These are phyloP conservation scores for Syncephalastrum sp. DNA, from an alignment of 371 early-diverging fungal genomes.

Conservation along the genomic window DNA sequence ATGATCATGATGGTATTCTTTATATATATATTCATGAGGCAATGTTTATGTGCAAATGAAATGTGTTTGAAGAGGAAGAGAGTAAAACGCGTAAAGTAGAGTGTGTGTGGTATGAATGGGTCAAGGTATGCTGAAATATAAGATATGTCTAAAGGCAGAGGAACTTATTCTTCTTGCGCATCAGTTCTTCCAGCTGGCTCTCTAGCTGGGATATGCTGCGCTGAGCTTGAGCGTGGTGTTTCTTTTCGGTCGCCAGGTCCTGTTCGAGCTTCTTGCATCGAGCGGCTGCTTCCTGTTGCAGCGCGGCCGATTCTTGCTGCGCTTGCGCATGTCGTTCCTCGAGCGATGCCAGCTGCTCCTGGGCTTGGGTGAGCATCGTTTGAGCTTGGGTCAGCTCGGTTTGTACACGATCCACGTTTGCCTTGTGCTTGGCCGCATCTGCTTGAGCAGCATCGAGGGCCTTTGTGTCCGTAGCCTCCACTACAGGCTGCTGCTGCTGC, in stretches of 20 bases:
- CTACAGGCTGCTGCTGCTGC: neutral
- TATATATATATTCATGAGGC: too few relatives aligned
- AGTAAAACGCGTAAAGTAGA: too few relatives aligned
- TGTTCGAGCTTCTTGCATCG: constrained; percentile 14
- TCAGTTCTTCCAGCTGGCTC: constrained; percentile 28
- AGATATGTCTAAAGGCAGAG: constrained; percentile 29
- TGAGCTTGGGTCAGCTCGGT: too few relatives aligned
- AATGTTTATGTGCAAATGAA: too few relatives aligned
- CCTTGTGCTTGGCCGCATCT: too few relatives aligned
- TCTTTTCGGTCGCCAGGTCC: constrained; percentile 16
- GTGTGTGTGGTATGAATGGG: too few relatives aligned
- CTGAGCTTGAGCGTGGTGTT: constrained; percentile 27
- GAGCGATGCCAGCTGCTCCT: neutral
- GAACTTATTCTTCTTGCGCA: constrained; percentile 34
- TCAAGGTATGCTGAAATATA: too few relatives aligned
- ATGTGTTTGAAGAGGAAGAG: too few relatives aligned
- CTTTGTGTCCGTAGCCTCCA: too few relatives aligned
- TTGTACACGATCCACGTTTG: too few relatives aligned
- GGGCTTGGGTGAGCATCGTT: neutral
- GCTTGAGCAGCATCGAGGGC: too few relatives aligned
- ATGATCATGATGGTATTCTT: too few relatives aligned
- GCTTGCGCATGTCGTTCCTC: neutral
- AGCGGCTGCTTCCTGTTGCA: neutral
- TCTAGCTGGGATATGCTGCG: constrained; percentile 22
- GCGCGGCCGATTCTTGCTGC: constrained; percentile 3